Conservation (phyloP, 495 filamentous ascomycete species). For the Aspergillus wentii region DNA sequence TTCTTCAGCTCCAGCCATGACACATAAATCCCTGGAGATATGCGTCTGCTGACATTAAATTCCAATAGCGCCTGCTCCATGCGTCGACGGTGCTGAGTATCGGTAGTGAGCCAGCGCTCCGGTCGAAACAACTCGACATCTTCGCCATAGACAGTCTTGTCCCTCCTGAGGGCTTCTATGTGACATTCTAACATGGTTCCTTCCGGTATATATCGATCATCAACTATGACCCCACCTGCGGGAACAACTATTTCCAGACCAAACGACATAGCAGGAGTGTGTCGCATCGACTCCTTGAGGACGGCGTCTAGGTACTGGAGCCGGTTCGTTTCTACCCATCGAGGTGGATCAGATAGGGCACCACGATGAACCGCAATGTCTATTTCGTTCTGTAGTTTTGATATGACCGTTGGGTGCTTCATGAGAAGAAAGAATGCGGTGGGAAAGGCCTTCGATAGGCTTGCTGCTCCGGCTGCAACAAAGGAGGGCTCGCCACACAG, state of each 20-base stretch:
- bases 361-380: constrained; percentile 2
- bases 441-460: constrained; percentile 5
- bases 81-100: neutral
- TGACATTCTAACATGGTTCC: constrained; percentile 18
- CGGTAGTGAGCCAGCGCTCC: constrained; percentile 42
- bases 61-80: constrained; percentile 12
- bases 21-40: neutral
- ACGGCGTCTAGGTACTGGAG: constrained; percentile 17
- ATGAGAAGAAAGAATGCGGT: constrained; percentile 7
- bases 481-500: neutral
- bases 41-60: neutral
- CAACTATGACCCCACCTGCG: constrained; percentile 4
- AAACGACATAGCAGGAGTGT: constrained; percentile 14
- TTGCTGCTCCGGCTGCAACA: neutral
- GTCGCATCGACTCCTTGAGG: constrained; percentile 30
- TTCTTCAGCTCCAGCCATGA: constrained; percentile 19
- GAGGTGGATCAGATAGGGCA: neutral
- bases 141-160: constrained; percentile 38
- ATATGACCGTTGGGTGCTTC: neutral
- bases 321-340: constrained; percentile 7
- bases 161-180: constrained; percentile 17
- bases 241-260: constrained; percentile 24
- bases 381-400: constrained; percentile 8
- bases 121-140: constrained; percentile 45
- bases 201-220: constrained; percentile 19